Evolutionary conservation across 1,284 basidiomycete genomes (phyloP), one percentile per base, ranked within the genome.

Genomic region (Pascua guehoae): DNA sequence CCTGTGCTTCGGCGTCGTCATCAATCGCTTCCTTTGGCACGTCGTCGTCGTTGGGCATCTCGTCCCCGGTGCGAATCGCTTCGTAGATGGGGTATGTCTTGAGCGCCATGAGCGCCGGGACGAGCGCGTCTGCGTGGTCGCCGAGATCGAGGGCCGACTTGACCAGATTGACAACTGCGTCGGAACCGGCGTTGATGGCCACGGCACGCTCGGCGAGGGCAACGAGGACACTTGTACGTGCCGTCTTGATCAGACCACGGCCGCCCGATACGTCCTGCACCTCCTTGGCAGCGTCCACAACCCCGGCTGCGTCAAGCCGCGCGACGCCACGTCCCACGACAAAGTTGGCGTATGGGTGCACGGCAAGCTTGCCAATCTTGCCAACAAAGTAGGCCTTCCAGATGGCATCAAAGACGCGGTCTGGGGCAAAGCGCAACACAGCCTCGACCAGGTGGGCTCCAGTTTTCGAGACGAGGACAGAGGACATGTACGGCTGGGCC

Each of bases 271-370:
- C 64, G 1, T 41, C 81, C 81, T 76, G 76, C 70, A 90, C 81
- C 58, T 86, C 84, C 50, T 78, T 76, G 43, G 86, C 76, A 1
- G 86, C 79, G n/a, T 80, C 80, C 5, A 73, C 68, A n/a, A 95
- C 71, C 59, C 87, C 83, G 7, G 78, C 75, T 8, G 73, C 75
- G 37, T 81, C 80, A 16, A 86, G 72, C 42, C 88, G 80, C 50
- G 83, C 82, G 14, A 94, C 63, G 0, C 86, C 88, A 68, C 85
- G 88, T 0, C 91, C 88, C 8, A 92, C 81, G 15, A 95, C 91
- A 67, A 91, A 97, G 71, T 96, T 96, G 18, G 89, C 90, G 4
- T 92, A 88, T 1, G 92, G 91, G 74, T 97, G 93, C 12, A 81
- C 78, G 5, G 88, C 85, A 32, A 95, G 79, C 60, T 86, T 84